phyloP scores from a whole-genome alignment of 1,284 basidiomycete species.

The Ustilago trichophora region DNA sequence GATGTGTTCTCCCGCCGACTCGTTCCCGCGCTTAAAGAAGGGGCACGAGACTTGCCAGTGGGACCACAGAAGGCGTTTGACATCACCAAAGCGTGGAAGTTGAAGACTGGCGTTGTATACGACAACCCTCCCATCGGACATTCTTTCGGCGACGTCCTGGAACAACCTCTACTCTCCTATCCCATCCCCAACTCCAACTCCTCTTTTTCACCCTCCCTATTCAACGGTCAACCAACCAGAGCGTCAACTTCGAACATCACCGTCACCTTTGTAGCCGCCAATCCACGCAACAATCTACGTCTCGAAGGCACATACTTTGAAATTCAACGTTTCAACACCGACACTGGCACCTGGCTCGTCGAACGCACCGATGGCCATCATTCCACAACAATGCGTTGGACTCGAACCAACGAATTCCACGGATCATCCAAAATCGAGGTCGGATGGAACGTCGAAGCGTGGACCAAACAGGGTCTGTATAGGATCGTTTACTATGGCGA shows the following conservation, averaged over 20 bases:
- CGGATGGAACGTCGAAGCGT: conserved; percentile 59
- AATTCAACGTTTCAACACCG: conserved; percentile 72
- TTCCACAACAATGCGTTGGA: conserved; percentile 78
- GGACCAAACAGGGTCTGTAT: conserved; percentile 73
- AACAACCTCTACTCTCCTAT: conserved; percentile 71
- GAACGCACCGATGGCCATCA: conserved; percentile 81
- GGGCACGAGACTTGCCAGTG: conserved; percentile 70
- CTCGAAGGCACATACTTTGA: conserved; percentile 79
- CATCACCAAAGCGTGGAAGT: conserved; percentile 73
- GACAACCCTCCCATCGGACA: conserved; percentile 68
- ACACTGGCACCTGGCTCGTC: conserved; percentile 70
- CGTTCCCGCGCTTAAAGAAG: conserved; percentile 67
- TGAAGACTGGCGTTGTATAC: conserved; percentile 49
- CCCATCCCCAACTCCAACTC: conserved; percentile 72
- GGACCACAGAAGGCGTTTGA: conserved; percentile 77
- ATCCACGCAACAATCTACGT: conserved; percentile 81
- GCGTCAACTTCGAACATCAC: conserved; percentile 70
- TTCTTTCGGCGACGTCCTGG: conserved; percentile 75
- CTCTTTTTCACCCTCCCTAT: too few relatives aligned
- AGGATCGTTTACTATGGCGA: conserved; percentile 79
- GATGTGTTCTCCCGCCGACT: conserved; percentile 72
- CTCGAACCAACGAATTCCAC: conserved; percentile 35
- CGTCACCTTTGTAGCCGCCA: conserved; percentile 78
- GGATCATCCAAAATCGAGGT: conserved; percentile 42
- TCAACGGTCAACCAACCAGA: conserved; percentile 1